Conservation (phyloP, 148 eudicot species). For the Rhododendron ovatum region DNA sequence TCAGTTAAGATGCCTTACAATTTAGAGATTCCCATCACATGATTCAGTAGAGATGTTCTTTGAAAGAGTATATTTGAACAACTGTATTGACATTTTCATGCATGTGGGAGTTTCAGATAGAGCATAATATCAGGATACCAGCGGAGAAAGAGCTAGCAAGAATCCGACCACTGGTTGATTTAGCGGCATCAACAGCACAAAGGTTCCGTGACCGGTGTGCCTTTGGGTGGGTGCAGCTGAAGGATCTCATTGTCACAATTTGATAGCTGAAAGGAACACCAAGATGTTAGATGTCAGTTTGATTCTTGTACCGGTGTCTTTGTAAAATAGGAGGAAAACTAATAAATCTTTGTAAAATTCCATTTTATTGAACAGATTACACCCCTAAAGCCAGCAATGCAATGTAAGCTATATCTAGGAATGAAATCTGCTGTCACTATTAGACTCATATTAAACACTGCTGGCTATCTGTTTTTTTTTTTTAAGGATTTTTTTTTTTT, state of each 20-base stretch:
- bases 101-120: slow-evolving; percentile 40
- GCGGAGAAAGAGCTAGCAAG: slow-evolving; percentile 62
- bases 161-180: slow-evolving; percentile 54
- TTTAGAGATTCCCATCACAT: background rate
- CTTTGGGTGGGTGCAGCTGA: slow-evolving; percentile 91
- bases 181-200: slow-evolving; percentile 54
- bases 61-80: background rate
- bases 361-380: background rate
- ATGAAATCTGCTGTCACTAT: background rate
- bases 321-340: background rate
- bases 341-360: background rate
- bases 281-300: slow-evolving; percentile 1
- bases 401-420: background rate
- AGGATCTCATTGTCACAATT: slow-evolving; percentile 47
- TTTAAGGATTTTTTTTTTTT: no score
- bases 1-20: background rate
- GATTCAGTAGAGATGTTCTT: background rate
- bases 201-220: slow-evolving; percentile 75
- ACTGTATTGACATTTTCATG: background rate
- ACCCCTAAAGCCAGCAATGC: background rate
- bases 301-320: background rate
- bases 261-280: slow-evolving; percentile 13
- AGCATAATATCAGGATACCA: slow-evolving; percentile 37
- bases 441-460: background rate
- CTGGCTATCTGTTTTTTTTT: background rate